A percentile compares a stretch with the other conserved stretches of the same genome.
Evolutionary conservation across 1,284 basidiomycete species (phyloP).

Genomic region (Cutaneotrichosporon cutaneum): DNA sequence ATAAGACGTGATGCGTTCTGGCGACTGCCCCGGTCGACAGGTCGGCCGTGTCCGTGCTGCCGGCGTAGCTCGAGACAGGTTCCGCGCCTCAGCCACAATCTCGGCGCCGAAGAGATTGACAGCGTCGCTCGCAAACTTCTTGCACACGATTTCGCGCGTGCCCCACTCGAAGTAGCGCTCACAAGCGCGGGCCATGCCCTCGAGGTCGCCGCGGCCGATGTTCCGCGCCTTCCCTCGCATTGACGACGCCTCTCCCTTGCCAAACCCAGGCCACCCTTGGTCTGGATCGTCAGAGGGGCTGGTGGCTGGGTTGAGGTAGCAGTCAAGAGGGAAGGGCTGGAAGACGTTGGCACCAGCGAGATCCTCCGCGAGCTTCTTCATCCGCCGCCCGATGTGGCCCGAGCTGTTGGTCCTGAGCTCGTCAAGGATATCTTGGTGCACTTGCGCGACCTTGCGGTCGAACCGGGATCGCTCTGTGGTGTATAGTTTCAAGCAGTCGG

Average conservation of each 20-base stretch:
- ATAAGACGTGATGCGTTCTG: slow-evolving; percentile 25
- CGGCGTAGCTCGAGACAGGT: background rate
- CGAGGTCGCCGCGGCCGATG: slow-evolving; percentile 57
- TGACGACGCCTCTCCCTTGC: slow-evolving; percentile 23
- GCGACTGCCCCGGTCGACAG: background rate
- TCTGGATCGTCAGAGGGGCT: slow-evolving; percentile 28
- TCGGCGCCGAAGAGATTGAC: slow-evolving; percentile 41
- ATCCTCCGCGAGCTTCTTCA: slow-evolving; percentile 62
- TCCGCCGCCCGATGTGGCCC: slow-evolving; percentile 59
- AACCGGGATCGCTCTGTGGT: slow-evolving; percentile 45
- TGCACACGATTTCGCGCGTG: slow-evolving; percentile 59
- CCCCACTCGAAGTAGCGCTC: slow-evolving; percentile 90
- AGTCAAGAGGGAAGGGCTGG: slow-evolving; percentile 67
- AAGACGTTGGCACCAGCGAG: slow-evolving; percentile 54
- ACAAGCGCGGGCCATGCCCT: slow-evolving; percentile 69
- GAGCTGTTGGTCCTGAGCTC: slow-evolving; percentile 71
- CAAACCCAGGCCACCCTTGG: slow-evolving; percentile 48
- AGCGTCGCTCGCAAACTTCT: slow-evolving; percentile 43
- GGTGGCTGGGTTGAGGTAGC: slow-evolving; percentile 65
- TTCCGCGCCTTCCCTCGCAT: slow-evolving; percentile 36
- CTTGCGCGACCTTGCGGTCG: slow-evolving; percentile 54
- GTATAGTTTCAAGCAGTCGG: slow-evolving; percentile 62
- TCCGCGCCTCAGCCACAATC: slow-evolving; percentile 34
- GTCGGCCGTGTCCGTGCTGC: background rate
- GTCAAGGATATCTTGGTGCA: slow-evolving; percentile 62